phyloP scores from a whole-genome alignment of 2,329 filamentous ascomycete genomes.

The Periconia digitata region DNA sequence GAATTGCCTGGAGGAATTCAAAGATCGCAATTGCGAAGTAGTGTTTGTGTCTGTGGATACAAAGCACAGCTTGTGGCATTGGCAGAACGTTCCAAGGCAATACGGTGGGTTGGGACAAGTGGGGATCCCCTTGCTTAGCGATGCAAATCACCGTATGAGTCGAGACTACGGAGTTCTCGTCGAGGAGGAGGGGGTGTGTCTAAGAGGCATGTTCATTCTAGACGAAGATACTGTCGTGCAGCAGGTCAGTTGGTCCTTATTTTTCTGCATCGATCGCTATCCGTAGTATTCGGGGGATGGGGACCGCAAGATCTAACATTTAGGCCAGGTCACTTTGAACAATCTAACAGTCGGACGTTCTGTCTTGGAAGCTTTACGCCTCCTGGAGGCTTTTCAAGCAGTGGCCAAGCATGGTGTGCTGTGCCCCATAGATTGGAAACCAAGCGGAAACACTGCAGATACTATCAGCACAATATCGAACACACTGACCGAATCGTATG shows the following conservation, averaged over 20 bases:
- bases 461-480: conserved; percentile 28
- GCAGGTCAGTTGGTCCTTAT: conserved; percentile 17
- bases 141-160: conserved; percentile 30
- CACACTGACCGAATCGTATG: conserved; percentile 29
- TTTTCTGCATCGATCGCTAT: not conserved
- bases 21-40: conserved; percentile 26
- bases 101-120: conserved; percentile 32
- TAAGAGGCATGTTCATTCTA: conserved; percentile 35
- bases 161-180: conserved; percentile 32
- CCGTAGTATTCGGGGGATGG: not conserved
- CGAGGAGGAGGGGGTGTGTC: conserved; percentile 31
- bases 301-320: not conserved
- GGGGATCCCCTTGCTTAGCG: conserved; percentile 30
- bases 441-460: conserved; percentile 14
- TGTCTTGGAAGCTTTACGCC: conserved; percentile 31
- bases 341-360: conserved; percentile 32
- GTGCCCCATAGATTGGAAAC: conserved; percentile 35
- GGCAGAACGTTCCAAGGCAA: conserved; percentile 30
- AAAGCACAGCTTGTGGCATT: conserved; percentile 33
- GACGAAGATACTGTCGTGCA: conserved; percentile 29
- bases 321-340: conserved; percentile 26
- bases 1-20: conserved; percentile 30
- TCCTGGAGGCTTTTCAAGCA: conserved; percentile 33
- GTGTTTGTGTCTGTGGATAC: conserved; percentile 35
- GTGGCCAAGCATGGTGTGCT: conserved; percentile 33